Conservation (phyloP, 2,329 filamentous ascomycete genomes). For the Trichoderma guizhouense region DNA sequence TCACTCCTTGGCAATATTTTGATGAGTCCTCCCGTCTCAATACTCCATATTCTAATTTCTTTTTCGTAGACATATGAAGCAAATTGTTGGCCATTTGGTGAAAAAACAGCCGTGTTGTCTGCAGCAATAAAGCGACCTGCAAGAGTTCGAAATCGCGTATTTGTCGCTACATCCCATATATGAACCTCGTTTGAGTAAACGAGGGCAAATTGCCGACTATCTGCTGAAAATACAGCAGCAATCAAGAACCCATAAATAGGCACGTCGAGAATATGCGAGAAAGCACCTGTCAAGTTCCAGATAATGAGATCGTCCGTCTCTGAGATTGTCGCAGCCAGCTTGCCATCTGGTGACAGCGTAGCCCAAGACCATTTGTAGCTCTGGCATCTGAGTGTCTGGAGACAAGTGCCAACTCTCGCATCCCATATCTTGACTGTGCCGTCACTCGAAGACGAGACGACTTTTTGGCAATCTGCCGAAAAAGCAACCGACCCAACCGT, state of each 20-base stretch:
- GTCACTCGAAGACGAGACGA: neutral
- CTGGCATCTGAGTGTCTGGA: neutral
- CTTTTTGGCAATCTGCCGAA: neutral
- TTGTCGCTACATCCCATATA: neutral
- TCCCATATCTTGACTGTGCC: slow-evolving; percentile 14
- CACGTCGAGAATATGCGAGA: neutral
- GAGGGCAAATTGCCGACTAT: neutral
- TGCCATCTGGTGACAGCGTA: neutral
- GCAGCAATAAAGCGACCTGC: neutral
- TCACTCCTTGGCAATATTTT: neutral
- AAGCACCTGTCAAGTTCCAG: neutral
- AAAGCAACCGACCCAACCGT: neutral
- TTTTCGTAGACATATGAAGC: neutral
- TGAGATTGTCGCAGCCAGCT: neutral
- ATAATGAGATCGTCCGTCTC: neutral
- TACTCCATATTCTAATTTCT: neutral
- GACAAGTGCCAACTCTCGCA: neutral
- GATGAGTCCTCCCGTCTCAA: neutral
- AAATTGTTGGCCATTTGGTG: neutral
- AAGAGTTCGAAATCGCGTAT: neutral
- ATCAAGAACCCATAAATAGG: neutral
- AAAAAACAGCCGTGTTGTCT: neutral
- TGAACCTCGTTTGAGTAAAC: neutral
- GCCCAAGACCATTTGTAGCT: neutral
- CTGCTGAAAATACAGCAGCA: neutral